phyloP scores from a whole-genome alignment of 371 early-diverging fungal species.

The Nematocida sp. region DNA sequence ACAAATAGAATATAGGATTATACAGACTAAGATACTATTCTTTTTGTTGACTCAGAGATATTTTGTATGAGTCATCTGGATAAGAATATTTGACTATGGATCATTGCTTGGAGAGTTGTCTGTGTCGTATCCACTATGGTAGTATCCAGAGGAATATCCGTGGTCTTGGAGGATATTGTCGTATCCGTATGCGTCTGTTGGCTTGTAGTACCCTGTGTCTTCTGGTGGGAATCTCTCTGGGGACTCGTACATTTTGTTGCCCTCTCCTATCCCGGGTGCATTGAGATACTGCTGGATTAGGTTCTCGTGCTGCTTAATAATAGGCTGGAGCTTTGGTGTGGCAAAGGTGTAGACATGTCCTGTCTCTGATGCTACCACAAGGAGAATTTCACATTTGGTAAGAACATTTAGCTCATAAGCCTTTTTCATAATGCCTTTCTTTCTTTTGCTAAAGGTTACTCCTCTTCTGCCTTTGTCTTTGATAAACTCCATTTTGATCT shows the following conservation, averaged over 20 bases:
- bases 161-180: slow-evolving; percentile 30
- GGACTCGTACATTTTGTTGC: slow-evolving; percentile 43
- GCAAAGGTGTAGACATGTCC: slow-evolving; percentile 95
- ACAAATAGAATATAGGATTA: neutral
- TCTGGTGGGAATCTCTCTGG: slow-evolving; percentile 32
- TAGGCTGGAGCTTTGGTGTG: slow-evolving; percentile 83
- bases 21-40: neutral
- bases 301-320: slow-evolving; percentile 80
- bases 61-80: no score
- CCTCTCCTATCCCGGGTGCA: slow-evolving; percentile 35
- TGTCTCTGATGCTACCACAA: slow-evolving; percentile 83
- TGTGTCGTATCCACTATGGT: slow-evolving; percentile 45
- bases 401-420: slow-evolving; percentile 86
- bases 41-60: neutral
- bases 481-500: slow-evolving; percentile 84
- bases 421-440: slow-evolving; percentile 97
- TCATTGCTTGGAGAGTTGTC: slow-evolving; percentile 10
- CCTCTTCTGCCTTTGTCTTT: slow-evolving; percentile 83
- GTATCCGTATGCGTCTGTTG: slow-evolving; percentile 32
- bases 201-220: slow-evolving; percentile 17
- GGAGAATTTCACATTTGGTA: slow-evolving; percentile 87
- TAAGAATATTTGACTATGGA: neutral
- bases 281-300: slow-evolving; percentile 85
- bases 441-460: slow-evolving; percentile 92
- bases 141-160: slow-evolving; percentile 38